Evolutionary conservation across 176 grass and related monocot species (phyloP), one percentile per base, ranked within the genome.

Genomic region (Ananas comosus): DNA sequence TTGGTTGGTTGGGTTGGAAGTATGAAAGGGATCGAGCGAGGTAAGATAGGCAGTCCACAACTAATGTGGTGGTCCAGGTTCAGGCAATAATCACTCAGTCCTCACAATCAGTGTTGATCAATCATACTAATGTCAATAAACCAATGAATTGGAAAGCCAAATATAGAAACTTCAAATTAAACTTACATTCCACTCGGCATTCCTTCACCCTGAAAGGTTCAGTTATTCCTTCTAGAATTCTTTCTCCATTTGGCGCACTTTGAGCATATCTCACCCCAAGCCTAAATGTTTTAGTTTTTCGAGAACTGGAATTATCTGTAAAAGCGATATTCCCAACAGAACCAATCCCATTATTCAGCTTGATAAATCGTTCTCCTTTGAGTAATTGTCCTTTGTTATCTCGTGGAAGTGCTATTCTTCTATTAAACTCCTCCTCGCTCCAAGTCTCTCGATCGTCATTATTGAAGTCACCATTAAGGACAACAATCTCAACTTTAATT

Each of bases 301-400:
- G 80, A 65, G 81, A 88, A 73, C 86, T 85, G 5, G 82, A 88
- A 64, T 88, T 88, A 49, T 88, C 86, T 28, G 81, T 81, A 70
- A 88, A 88, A 25, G 51, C 50, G 23, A 82, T 82, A 70, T 74
- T 74, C n/a, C 63, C 82, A 74, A 88, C 78, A 13, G 51, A 9
- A 51, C 73, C 56, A 47, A 85, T 77, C 13, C 86, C 86, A 49
- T 27, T 59, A 63, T 48, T 81, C 68, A 88, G 75, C 57, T 88
- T 85, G 51, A 88, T 70, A 1, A 10, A 71, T 22, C 84, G 78
- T 48, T 78, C 70, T 8, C 86, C 86, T 0, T 69, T 81, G 25
- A 85, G 82, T 65, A 88, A 81, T 13, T 76, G 82, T 0, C 48
- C 77, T 1, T 73, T 85, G 16, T 88, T 88, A 64, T 77, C 78